Evolutionary conservation across 257 asterid genomes (phyloP).

Genomic region (Plectranthus barbatus): DNA sequence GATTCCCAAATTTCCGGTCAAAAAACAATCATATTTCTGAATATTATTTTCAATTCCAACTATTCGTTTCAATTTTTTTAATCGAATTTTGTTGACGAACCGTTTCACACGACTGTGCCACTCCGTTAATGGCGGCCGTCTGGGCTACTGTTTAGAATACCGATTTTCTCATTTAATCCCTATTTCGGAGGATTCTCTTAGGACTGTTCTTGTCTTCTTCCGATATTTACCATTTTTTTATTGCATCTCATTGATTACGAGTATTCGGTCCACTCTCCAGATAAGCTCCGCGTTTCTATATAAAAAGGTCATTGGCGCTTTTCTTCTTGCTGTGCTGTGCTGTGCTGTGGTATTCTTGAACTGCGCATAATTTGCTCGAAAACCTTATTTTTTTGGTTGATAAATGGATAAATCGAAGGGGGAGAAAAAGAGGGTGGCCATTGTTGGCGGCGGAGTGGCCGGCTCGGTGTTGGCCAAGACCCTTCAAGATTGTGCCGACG

Average conservation of each 20-base stretch:
- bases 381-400: not conserved
- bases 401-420: conserved; percentile 18
- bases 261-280: not conserved
- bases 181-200: no score
- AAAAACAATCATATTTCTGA: no score
- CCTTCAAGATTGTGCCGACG: conserved; percentile 53
- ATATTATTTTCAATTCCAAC: no score
- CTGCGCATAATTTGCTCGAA: not conserved
- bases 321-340: not conserved
- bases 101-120: no score
- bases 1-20: no score
- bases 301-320: not conserved
- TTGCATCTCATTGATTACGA: no score
- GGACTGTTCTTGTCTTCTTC: no score
- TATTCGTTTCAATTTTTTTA: no score
- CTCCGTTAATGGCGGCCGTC: no score
- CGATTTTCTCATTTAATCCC: no score
- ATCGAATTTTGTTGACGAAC: no score
- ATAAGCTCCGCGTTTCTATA: not conserved
- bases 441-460: conserved; percentile 81
- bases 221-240: not conserved
- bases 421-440: conserved; percentile 57
- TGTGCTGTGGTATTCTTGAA: not conserved
- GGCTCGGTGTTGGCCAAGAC: conserved; percentile 60
- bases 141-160: no score